These are phyloP conservation scores for Panellus pusillus DNA, from an alignment of 768 basidiomycete genomes.

Conservation along the genomic window DNA sequence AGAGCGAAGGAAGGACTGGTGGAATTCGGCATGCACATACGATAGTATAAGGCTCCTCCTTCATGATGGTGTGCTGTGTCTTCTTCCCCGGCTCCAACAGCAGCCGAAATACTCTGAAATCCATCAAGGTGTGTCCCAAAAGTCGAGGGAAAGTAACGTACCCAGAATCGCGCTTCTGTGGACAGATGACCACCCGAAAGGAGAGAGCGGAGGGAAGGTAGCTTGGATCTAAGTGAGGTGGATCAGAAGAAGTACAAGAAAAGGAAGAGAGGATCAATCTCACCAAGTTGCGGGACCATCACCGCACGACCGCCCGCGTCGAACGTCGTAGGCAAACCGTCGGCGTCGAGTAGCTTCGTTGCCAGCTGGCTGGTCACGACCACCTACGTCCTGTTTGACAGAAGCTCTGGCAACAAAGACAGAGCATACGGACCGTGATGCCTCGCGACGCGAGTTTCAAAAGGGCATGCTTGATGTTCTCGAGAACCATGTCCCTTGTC, in stretches of 20 bases:
- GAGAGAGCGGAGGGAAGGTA: constrained; percentile 40
- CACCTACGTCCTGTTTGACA: constrained; percentile 32
- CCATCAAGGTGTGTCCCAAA: too few relatives aligned
- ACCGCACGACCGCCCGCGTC: constrained; percentile 62
- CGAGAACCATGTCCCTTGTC: constrained; percentile 45
- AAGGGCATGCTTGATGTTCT: constrained; percentile 53
- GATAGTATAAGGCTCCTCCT: constrained; percentile 16
- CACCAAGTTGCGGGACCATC: constrained; percentile 69
- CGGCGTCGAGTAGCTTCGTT: constrained; percentile 63
- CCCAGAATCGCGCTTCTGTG: constrained; percentile 21
- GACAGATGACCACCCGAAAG: constrained; percentile 24
- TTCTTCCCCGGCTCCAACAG: constrained; percentile 9
- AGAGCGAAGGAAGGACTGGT: too few relatives aligned
- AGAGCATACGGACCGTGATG: constrained; percentile 43
- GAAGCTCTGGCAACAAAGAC: neutral
- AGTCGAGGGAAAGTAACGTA: neutral
- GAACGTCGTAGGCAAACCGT: constrained; percentile 66
- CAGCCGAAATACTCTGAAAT: constrained; percentile 10
- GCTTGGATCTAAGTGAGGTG: constrained; percentile 17
- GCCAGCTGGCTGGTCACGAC: constrained; percentile 69
- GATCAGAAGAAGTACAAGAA: constrained; percentile 16
- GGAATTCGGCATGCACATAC: constrained; percentile 4
- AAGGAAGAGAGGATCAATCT: constrained; percentile 2
- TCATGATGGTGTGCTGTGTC: neutral
- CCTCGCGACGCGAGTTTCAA: constrained; percentile 46